Base-by-base conservation (phyloP, 495 filamentous ascomycete species). In the Penicillium coffeae region DNA sequence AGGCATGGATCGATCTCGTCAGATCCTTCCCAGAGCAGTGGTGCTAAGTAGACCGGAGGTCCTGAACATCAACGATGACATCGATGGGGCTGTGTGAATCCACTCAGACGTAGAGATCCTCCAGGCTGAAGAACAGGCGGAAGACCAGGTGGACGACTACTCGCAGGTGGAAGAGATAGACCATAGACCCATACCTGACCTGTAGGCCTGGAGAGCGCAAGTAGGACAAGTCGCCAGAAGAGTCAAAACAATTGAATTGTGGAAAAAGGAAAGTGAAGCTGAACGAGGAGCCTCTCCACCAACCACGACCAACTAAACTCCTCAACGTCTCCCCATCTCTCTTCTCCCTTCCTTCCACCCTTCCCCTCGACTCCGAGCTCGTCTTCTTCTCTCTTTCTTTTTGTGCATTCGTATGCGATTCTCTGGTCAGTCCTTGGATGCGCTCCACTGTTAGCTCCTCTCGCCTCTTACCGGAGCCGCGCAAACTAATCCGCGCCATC, bases 401-500 rank as follows among this genome's bases (percentile, higher is more conserved):
- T 42, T 37, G 14, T 57, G 55, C 63, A 53, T 47, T 38, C 42
- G 50, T 49, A 37, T 14, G 13, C 12, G 15, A 2, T 46, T 47
- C 20, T 19, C 20, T 38, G 37, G 50, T 56, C 34, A 35, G 52
- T 61, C 45, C 38, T 60, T 57, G 57, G 38, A 22, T 21, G 7
- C 15, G 21, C 30, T 25, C 14, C 42, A 35, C 30, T 22, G 36
- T 46, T 42, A 44, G 37, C 12, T 51, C 39, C 45, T 45, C 33
- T 55, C 25, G 25, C 58, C 21, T 19, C 41, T 53, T 54, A 47
- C 61, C 59, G 58, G 60, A 66, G 58, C 56, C 64, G 66, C 68
- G 63, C 68, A 68, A 64, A 66, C 69, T 62, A 61, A 64, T 48
- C 34, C 6, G 42, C 59, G 62, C 32, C 45, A 69, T 69, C 76